These are phyloP conservation scores for Tolypocladium paradoxum DNA, from an alignment of 2,329 filamentous ascomycete genomes.

Conservation along the genomic window DNA sequence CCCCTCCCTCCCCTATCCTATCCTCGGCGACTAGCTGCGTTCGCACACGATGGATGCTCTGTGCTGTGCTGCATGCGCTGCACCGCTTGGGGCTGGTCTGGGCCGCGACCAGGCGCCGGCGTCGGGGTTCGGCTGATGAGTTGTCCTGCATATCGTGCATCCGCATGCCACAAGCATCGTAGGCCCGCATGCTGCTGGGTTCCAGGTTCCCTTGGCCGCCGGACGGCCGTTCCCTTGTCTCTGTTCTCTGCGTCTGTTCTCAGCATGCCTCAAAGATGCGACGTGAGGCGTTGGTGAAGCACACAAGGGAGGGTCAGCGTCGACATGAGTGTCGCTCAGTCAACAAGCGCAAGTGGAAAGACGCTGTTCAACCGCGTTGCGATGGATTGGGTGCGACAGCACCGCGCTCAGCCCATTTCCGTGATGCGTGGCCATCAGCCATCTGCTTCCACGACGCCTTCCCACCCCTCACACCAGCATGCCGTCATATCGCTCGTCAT, in stretches of 20 bases:
- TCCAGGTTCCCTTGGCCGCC: not conserved
- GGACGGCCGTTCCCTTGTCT: not conserved
- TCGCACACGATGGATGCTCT: not conserved
- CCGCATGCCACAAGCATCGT: conserved; percentile 1
- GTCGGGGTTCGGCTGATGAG: conserved; percentile 4
- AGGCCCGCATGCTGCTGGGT: not conserved
- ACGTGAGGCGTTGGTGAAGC: too few relatives aligned
- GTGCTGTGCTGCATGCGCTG: not conserved
- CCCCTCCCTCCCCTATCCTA: not conserved
- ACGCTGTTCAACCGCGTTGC: not conserved
- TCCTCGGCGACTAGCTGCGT: not conserved
- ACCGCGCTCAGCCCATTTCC: not conserved
- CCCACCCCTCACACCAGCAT: not conserved
- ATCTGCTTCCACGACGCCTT: not conserved
- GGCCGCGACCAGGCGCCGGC: not conserved
- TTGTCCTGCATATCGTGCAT: conserved; percentile 7
- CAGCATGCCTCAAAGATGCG: not conserved
- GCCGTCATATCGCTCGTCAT: not conserved
- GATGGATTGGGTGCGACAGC: not conserved
- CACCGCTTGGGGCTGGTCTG: not conserved
- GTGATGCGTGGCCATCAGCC: not conserved
- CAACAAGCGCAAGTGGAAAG: not conserved
- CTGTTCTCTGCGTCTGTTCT: not conserved
- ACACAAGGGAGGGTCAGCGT: not conserved
- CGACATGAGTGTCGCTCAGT: not conserved